These are phyloP conservation scores for Apiospora pterosperma DNA, from an alignment of 2,329 filamentous ascomycete genomes.

Conservation along the genomic window DNA sequence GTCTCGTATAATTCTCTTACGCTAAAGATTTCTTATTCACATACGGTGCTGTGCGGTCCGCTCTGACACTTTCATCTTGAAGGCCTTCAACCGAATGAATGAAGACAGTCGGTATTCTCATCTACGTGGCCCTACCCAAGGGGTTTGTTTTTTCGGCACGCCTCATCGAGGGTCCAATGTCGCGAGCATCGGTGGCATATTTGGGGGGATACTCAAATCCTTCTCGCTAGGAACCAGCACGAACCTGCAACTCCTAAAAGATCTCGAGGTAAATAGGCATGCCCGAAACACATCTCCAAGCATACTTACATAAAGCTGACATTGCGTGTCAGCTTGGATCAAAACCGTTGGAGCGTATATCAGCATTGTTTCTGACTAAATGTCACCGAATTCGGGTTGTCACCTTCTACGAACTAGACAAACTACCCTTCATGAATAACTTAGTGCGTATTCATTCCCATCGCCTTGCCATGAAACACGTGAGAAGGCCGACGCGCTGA, in stretches of 20 bases:
- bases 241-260: slow-evolving; percentile 18
- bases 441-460: too few relatives aligned
- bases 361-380: slow-evolving; percentile 7
- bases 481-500: too few relatives aligned
- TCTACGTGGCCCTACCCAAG: too few relatives aligned
- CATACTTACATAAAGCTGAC: too few relatives aligned
- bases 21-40: not conserved
- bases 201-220: slow-evolving; percentile 15
- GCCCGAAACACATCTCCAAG: too few relatives aligned
- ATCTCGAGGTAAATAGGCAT: too few relatives aligned
- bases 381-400: slow-evolving; percentile 3
- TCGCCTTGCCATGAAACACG: too few relatives aligned
- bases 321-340: too few relatives aligned
- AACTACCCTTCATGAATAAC: not conserved
- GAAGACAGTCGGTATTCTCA: too few relatives aligned
- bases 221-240: slow-evolving; percentile 10
- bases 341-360: slow-evolving; percentile 10
- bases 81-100: not conserved
- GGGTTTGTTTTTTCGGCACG: slow-evolving; percentile 23
- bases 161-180: slow-evolving; percentile 20
- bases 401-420: slow-evolving; percentile 6
- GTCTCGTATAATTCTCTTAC: slow-evolving; percentile 4
- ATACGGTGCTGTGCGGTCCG: too few relatives aligned
- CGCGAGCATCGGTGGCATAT: slow-evolving; percentile 13
- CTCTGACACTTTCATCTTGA: not conserved